Evolutionary conservation across 148 eudicot species (phyloP), one percentile per base, ranked within the genome.

Genomic region (Silene uniflora): DNA sequence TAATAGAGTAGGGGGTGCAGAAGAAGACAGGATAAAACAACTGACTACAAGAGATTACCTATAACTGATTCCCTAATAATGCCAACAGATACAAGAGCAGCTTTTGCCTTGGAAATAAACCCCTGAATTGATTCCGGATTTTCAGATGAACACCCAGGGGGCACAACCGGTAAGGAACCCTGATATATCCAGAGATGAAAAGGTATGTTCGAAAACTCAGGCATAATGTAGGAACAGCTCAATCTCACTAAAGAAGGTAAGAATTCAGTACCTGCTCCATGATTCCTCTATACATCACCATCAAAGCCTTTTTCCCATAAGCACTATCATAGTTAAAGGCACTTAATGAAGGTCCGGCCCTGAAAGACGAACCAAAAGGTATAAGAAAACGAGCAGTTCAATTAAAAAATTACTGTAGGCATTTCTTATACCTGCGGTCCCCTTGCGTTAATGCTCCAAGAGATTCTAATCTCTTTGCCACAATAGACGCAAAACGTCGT

Each of bases 401-500:
- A 11, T 61, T 4, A 65, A 13, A 27, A 44, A 22, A 22, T 7
- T 52, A 72, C 59, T 56, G 1, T 6, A 35, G 72, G 35, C 22
- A 73, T 5, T 60, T 21, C 61, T 68, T 35, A n/a, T 77, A 92
- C 98, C 98, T 87, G 19, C 98, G 97, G 79, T 95, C 98, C 55
- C 98, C 98, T 81, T 95, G 98, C 39, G 98, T 95, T 75, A 95
- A 78, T 55, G 98, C 98, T 62, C 98, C 98, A 78, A 95, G 97
- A 59, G 98, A 90, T 77, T 92, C 96, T 58, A 95, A 83, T 79
- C 98, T 88, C 87, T 95, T 95, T 29, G 98, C 98, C 82, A 95
- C 98, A 79, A 92, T 88, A 62, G 98, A 95, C 47, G 97, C 98
- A 87, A 95, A 95, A 62, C 98, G 90, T 49, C 97, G 88, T 80